Percentiles rank a stretch among this genome's conserved stretches.
phyloP scores from a whole-genome alignment of 306 rosid genomes.

The Malus sylvestris region DNA sequence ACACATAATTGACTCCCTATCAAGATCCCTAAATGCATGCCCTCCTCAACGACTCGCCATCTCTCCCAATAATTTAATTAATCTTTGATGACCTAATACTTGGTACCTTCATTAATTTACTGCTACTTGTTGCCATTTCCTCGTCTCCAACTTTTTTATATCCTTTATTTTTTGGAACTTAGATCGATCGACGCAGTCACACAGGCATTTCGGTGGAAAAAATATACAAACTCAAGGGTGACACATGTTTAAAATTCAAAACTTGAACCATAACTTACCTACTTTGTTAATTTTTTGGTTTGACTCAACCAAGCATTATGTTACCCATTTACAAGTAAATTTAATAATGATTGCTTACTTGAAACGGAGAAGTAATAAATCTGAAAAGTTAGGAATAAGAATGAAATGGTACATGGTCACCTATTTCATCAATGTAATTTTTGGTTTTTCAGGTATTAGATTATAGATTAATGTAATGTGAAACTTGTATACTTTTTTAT shows the following conservation, averaged over 20 bases:
- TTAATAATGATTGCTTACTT: neutral
- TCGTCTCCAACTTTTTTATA: neutral
- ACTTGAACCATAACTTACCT: neutral
- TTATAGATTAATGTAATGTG: too few species aligned
- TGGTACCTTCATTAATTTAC: slow-evolving; percentile 1
- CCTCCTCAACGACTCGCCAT: slow-evolving; percentile 5
- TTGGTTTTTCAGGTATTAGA: too few species aligned
- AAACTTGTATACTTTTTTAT: too few species aligned
- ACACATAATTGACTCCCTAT: neutral
- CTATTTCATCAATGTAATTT: too few species aligned
- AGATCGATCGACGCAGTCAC: neutral
- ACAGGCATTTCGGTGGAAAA: neutral
- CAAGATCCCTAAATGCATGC: neutral
- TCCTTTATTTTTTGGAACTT: neutral
- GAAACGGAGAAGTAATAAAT: too few species aligned
- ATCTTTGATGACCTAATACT: slow-evolving; percentile 2
- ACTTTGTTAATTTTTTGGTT: neutral
- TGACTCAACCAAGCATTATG: neutral
- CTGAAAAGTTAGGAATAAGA: too few species aligned
- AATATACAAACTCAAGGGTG: neutral
- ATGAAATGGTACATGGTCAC: too few species aligned
- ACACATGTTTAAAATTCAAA: neutral
- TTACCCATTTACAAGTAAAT: neutral
- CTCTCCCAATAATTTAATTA: neutral
- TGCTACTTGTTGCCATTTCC: slow-evolving; percentile 18